These are phyloP conservation scores for Quercus phellos DNA, from an alignment of 331 rosid species.

Conservation along the genomic window DNA sequence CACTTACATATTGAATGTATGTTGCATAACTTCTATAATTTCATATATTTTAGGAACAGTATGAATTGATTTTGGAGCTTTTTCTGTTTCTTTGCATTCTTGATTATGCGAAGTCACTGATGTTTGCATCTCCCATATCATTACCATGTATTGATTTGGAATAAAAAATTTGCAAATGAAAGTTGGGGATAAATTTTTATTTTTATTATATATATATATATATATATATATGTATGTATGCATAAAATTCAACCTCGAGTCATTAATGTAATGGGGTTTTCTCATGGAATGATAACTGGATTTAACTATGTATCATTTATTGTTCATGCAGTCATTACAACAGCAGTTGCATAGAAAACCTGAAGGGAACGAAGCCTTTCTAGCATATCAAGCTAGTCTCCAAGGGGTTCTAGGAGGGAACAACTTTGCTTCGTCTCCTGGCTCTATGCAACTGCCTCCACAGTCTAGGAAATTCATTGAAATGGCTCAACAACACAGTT, in stretches of 20 bases:
- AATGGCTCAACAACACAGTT: slow-evolving; percentile 61
- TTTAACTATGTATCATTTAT: slow-evolving; percentile 2
- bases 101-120: background rate
- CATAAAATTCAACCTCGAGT: background rate
- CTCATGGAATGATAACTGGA: slow-evolving; percentile 2
- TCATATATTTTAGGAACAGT: background rate
- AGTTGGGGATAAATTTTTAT: background rate
- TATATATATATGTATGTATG: background rate
- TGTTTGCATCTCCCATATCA: background rate
- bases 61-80: background rate
- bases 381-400: slow-evolving; percentile 72
- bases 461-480: slow-evolving; percentile 75
- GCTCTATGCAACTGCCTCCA: slow-evolving; percentile 63
- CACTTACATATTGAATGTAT: background rate
- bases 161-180: background rate
- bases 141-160: background rate
- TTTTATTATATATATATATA: background rate
- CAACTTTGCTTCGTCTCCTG: slow-evolving; percentile 57
- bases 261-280: slow-evolving; percentile 3
- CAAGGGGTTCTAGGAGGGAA: slow-evolving; percentile 64
- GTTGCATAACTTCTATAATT: background rate
- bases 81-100: background rate
- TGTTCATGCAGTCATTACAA: slow-evolving; percentile 60
- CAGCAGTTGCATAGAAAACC: slow-evolving; percentile 81
- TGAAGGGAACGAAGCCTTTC: slow-evolving; percentile 77